phyloP scores from a whole-genome alignment of 768 basidiomycete genomes.

The Sporobolomyces roseus region DNA sequence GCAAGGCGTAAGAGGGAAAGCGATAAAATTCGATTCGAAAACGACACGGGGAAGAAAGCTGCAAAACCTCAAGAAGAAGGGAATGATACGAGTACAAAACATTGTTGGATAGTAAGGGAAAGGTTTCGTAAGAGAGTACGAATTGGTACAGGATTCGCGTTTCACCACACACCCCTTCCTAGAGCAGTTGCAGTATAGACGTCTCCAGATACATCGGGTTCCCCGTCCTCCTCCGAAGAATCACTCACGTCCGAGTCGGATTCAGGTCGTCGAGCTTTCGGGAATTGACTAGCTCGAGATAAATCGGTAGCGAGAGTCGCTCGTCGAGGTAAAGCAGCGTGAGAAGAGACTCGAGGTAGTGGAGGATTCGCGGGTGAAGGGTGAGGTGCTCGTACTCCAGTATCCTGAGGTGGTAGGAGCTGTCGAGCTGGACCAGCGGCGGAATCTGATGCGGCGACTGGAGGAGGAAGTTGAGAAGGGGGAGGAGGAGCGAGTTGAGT shows the following conservation, averaged over 20 bases:
- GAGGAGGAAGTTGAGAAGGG: conserved; percentile 1
- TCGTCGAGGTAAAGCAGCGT: conserved; percentile 10
- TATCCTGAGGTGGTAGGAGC: background rate
- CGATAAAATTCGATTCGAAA: too few species aligned
- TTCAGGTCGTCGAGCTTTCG: background rate
- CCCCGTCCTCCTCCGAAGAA: conserved; percentile 13
- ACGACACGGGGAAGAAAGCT: background rate
- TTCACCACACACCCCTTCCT: conserved; percentile 26
- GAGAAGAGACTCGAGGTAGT: background rate
- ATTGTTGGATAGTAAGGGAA: background rate
- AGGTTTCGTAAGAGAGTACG: too few species aligned
- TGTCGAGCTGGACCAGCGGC: background rate
- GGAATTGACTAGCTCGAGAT: conserved; percentile 1
- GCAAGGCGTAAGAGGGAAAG: too few species aligned
- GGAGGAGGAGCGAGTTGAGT: conserved; percentile 3
- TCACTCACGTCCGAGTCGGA: conserved; percentile 28
- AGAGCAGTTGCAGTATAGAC: conserved; percentile 15
- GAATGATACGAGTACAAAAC: background rate
- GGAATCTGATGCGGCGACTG: background rate
- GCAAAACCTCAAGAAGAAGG: background rate
- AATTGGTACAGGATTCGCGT: background rate
- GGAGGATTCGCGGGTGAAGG: conserved; percentile 17
- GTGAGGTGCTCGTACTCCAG: conserved; percentile 17
- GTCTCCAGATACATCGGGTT: conserved; percentile 6
- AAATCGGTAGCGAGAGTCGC: conserved; percentile 19